Evolutionary conservation across 192 early-diverging fungal genomes (phyloP), one percentile per base, ranked within the genome.

Genomic region (Rhizoclosmatium globosum): DNA sequence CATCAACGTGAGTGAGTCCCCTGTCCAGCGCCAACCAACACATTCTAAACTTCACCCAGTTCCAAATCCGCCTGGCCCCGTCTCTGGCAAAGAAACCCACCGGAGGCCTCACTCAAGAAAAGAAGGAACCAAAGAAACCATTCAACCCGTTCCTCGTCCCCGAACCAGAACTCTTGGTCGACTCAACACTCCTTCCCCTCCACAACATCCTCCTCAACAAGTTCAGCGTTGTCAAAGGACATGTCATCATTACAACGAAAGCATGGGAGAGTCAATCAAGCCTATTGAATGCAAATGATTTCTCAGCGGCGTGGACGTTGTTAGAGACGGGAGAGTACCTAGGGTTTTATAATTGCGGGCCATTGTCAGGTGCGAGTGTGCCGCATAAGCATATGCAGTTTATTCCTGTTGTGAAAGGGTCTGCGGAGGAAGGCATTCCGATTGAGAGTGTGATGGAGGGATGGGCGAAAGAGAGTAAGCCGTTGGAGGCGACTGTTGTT

Each of bases 321-420:
- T 44, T 53, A 2, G 64, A 21, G 9, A 47, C 47, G 0, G 47
- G 31, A 56, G 47, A n/a, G 21, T 80, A 79, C 44, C 17, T 86
- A 38, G 81, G 70, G n/a, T 86, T 86, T 64, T 84, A 76, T 79
- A 86, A 86, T 68, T 83, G 79, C 42, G 47, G 87, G 64, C 15
- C 77, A 64, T 53, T 88, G 73, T 68, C 82, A 41, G 82, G 89
- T 80, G 84, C 91, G 81, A 76, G 87, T 65, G 77, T 82, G 62
- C 90, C 89, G 19, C 92, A 92, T 80, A 91, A 91, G 67, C 92
- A 92, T 60, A 38, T 91, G n/a, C 92, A 92, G 83, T 42, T 91
- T 21, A 74, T 92, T 57, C 90, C 90, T 19, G 83, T 88, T 0
- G 72, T 71, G 17, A 64, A 79, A 11, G 42, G 48, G 2, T 7